Conservation (phyloP, 1,139 yeast genomes). For the Saccharomyces hybrid region DNA sequence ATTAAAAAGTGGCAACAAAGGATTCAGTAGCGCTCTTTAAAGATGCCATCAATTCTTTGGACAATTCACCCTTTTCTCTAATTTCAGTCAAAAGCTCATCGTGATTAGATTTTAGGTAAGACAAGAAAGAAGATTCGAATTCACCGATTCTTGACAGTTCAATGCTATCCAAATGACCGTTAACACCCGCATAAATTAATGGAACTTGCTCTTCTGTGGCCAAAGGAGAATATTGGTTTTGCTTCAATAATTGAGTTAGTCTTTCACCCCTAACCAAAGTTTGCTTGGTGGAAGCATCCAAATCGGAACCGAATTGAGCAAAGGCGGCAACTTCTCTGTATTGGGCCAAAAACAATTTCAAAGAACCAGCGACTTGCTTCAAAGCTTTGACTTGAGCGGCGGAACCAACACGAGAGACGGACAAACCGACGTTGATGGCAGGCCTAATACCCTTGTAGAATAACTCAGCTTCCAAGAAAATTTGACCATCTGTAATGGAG, state of each 20-base stretch:
- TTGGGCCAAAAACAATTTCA: slow-evolving; percentile 99
- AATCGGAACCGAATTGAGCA: slow-evolving; percentile 99
- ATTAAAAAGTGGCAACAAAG: slow-evolving; percentile 79
- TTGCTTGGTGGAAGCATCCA: slow-evolving; percentile 99
- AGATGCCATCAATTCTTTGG: slow-evolving; percentile 78
- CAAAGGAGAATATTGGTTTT: slow-evolving; percentile 93
- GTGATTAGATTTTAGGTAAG: slow-evolving; percentile 87
- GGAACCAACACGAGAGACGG: slow-evolving; percentile 99
- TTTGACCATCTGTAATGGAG: slow-evolving; percentile 97
- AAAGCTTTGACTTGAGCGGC: slow-evolving; percentile 99
- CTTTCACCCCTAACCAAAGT: slow-evolving; percentile 99
- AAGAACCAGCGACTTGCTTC: slow-evolving; percentile 99
- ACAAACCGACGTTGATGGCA: slow-evolving; percentile 98
- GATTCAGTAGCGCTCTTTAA: slow-evolving; percentile 88
- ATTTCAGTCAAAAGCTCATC: slow-evolving; percentile 75
- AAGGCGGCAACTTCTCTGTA: slow-evolving; percentile 99
- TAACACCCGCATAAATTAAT: slow-evolving; percentile 97
- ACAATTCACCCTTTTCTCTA: slow-evolving; percentile 82
- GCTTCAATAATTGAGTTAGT: slow-evolving; percentile 97
- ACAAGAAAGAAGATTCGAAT: slow-evolving; percentile 88
- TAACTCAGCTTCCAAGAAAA: slow-evolving; percentile 98
- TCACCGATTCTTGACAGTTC: slow-evolving; percentile 83
- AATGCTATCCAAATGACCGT: slow-evolving; percentile 92
- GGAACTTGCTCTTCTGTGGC: slow-evolving; percentile 99
- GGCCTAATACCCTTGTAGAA: slow-evolving; percentile 99